Percentiles rank a stretch among this genome's conserved stretches.
phyloP scores from a whole-genome alignment of 805 yeast genomes.

The Metschnikowia koreensis region DNA sequence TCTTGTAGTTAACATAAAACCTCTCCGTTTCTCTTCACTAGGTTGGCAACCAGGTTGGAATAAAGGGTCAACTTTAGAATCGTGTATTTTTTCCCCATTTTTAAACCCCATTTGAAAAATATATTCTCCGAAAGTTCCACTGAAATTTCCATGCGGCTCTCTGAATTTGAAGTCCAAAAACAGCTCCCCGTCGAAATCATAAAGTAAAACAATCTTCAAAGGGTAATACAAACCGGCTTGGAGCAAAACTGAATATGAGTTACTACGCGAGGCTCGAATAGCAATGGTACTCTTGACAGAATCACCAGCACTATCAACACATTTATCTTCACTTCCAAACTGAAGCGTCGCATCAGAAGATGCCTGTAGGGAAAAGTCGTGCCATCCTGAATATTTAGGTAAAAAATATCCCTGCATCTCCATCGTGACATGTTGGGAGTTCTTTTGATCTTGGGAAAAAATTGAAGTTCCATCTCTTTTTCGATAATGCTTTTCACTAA shows the following conservation, averaged over 20 bases:
- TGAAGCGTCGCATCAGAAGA: conserved; percentile 1
- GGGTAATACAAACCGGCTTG: conserved; percentile 6
- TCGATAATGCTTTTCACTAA: not conserved
- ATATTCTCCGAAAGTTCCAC: not conserved
- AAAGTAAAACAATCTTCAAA: not conserved
- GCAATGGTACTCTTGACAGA: not conserved
- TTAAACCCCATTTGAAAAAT: not conserved
- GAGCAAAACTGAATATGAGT: not conserved
- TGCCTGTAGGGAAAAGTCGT: conserved; percentile 2
- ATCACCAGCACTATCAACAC: not conserved
- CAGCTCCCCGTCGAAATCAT: not conserved
- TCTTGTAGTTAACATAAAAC: not conserved
- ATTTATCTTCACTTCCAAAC: not conserved
- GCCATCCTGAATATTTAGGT: conserved; percentile 1
- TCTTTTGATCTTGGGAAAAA: not conserved
- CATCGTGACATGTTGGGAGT: not conserved
- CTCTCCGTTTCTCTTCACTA: not conserved
- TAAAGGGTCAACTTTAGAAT: not conserved
- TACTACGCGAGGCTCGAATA: not conserved
- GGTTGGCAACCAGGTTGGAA: conserved; percentile 2
- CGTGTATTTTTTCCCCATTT: not conserved
- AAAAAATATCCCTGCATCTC: conserved; percentile 5
- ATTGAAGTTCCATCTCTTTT: not conserved
- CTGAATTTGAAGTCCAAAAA: conserved; percentile 1
- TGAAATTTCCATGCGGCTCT: conserved; percentile 4